Percentiles rank a stretch among this genome's conserved stretches.
Conservation (phyloP, 768 basidiomycete species). For the Psilocybe azurescens region DNA sequence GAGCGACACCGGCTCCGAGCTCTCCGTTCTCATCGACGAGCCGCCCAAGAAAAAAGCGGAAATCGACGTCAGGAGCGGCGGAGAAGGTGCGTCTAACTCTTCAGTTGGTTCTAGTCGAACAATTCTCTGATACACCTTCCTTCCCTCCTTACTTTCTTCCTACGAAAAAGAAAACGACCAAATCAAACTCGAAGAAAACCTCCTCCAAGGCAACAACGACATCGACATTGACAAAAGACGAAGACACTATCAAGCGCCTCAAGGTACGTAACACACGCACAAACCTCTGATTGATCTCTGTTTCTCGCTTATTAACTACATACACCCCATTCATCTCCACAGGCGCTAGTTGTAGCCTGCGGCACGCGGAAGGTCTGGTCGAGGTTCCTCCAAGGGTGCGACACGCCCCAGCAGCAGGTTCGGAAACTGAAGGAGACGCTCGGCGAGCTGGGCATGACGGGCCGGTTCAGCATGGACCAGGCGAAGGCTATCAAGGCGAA, state of each 20-base stretch:
- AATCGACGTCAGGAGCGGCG: slow-evolving; percentile 32
- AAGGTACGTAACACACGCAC: slow-evolving; percentile 52
- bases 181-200: slow-evolving; percentile 36
- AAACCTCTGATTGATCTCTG: neutral
- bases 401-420: slow-evolving; percentile 66
- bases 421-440: slow-evolving; percentile 67
- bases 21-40: slow-evolving; percentile 66
- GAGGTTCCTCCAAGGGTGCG: slow-evolving; percentile 68
- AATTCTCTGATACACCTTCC: neutral
- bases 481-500: slow-evolving; percentile 76
- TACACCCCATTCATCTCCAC: neutral
- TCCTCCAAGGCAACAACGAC: slow-evolving; percentile 26
- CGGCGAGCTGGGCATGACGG: slow-evolving; percentile 79
- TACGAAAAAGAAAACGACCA: slow-evolving; percentile 14
- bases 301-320: too few species aligned
- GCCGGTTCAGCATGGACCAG: slow-evolving; percentile 78
- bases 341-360: slow-evolving; percentile 76
- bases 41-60: slow-evolving; percentile 50
- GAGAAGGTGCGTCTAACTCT: slow-evolving; percentile 25
- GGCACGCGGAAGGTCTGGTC: slow-evolving; percentile 81
- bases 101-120: neutral
- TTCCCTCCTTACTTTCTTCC: neutral
- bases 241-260: slow-evolving; percentile 74
- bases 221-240: slow-evolving; percentile 56
- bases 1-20: slow-evolving; percentile 55